Percentiles rank a stretch among this genome's conserved stretches.
Evolutionary conservation across 2,329 filamentous ascomycete species (phyloP).

Genomic region (Endocalyx cinctus): DNA sequence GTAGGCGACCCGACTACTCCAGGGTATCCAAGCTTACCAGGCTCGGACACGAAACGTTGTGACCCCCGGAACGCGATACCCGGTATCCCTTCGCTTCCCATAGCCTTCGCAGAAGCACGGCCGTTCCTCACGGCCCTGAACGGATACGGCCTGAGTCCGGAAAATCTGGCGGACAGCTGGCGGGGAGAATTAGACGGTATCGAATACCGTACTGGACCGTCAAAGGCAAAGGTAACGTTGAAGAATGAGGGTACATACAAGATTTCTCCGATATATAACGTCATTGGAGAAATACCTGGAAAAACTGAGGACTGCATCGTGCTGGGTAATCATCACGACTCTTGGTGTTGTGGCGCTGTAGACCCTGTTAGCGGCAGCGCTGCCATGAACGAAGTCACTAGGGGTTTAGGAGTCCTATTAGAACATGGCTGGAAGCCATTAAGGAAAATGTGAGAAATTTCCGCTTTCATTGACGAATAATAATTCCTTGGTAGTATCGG

Average conservation of each 20-base stretch:
- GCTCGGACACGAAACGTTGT: slow-evolving; percentile 48
- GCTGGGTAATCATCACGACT: slow-evolving; percentile 69
- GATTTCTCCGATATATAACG: slow-evolving; percentile 38
- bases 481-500: too few species aligned
- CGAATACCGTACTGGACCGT: slow-evolving; percentile 11
- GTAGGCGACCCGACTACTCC: slow-evolving; percentile 64
- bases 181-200: slow-evolving; percentile 8
- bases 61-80: slow-evolving; percentile 48
- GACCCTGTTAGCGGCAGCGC: slow-evolving; percentile 71
- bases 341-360: slow-evolving; percentile 68
- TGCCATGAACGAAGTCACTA: slow-evolving; percentile 63
- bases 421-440: slow-evolving; percentile 63
- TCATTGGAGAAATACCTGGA: slow-evolving; percentile 68
- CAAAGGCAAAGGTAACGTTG: slow-evolving; percentile 45
- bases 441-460: slow-evolving; percentile 9
- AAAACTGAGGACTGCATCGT: slow-evolving; percentile 65
- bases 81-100: slow-evolving; percentile 58
- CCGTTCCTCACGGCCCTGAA: slow-evolving; percentile 66
- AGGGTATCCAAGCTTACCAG: slow-evolving; percentile 68
- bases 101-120: slow-evolving; percentile 65
- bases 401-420: slow-evolving; percentile 60
- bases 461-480: too few species aligned
- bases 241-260: slow-evolving; percentile 38
- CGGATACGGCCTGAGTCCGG: slow-evolving; percentile 51
- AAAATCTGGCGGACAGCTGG: slow-evolving; percentile 10